Evolutionary conservation across 306 rosid species (phyloP).

Genomic region (Acacia confusa): DNA sequence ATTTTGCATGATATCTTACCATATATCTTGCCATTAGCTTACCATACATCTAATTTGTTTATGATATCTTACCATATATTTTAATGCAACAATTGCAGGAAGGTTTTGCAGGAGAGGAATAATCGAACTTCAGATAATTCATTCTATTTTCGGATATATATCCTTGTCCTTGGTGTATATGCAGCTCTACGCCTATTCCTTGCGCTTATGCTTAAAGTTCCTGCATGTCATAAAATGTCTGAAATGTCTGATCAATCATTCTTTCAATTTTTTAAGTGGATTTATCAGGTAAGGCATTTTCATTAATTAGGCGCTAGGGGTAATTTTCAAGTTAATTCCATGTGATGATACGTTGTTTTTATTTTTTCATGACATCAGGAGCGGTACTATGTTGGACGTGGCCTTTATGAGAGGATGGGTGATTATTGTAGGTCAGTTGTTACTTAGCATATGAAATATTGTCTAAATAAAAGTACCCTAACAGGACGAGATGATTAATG

Average conservation of each 20-base stretch:
- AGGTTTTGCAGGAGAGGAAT: conserved; percentile 86
- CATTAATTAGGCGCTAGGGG: background rate
- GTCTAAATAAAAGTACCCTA: conserved; percentile 2
- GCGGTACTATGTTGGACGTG: conserved; percentile 93
- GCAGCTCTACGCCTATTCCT: conserved; percentile 64
- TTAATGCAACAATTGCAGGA: conserved; percentile 61
- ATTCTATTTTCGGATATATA: conserved; percentile 88
- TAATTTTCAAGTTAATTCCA: conserved; percentile 16
- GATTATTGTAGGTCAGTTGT: conserved; percentile 83
- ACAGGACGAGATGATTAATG: background rate
- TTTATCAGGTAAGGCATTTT: conserved; percentile 65
- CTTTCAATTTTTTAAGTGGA: conserved; percentile 98
- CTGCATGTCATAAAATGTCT: conserved; percentile 84
- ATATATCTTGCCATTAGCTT: background rate
- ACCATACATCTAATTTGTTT: background rate
- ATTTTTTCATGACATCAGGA: conserved; percentile 59
- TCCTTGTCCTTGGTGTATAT: conserved; percentile 83
- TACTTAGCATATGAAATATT: conserved; percentile 9
- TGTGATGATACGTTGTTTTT: conserved; percentile 23
- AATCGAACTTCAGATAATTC: conserved; percentile 56
- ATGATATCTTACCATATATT: conserved; percentile 12
- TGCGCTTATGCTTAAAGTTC: conserved; percentile 70
- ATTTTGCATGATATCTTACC: background rate
- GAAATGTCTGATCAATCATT: conserved; percentile 89
- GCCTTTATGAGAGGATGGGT: conserved; percentile 80